Percentiles rank a stretch among this genome's conserved stretches.
phyloP scores from a whole-genome alignment of 2,329 filamentous ascomycete genomes.

The Pochonia chlamydosporia region DNA sequence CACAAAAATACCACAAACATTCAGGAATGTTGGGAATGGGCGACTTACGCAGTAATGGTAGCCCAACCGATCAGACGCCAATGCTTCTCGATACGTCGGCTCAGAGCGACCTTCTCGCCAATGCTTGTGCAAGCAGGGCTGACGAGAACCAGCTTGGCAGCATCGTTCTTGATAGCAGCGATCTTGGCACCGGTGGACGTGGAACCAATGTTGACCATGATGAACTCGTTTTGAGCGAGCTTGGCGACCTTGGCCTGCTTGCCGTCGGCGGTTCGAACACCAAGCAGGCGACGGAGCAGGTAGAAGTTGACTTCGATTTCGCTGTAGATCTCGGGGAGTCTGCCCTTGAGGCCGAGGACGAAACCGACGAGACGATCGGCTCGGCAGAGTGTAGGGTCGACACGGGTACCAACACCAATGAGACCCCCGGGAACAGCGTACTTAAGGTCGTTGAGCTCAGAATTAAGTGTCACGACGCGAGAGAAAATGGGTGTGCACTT shows the following conservation, averaged over 20 bases:
- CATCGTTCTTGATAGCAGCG: conserved; percentile 93
- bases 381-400: conserved; percentile 96
- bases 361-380: conserved; percentile 98
- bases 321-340: conserved; percentile 92
- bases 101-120: conserved; percentile 95
- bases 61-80: conserved; percentile 95
- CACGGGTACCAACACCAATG: conserved; percentile 95
- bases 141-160: conserved; percentile 88
- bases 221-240: conserved; percentile 94
- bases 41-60: conserved; percentile 63
- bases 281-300: conserved; percentile 84
- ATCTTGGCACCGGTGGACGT: conserved; percentile 98
- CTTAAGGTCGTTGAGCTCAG: conserved; percentile 96
- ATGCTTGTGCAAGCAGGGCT: conserved; percentile 94
- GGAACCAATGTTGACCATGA: conserved; percentile 99
- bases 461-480: conserved; percentile 89
- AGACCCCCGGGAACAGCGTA: conserved; percentile 96
- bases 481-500: conserved; percentile 98
- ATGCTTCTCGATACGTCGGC: conserved; percentile 97
- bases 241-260: conserved; percentile 99
- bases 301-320: conserved; percentile 99
- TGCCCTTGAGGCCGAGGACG: conserved; percentile 90
- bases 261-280: conserved; percentile 95
- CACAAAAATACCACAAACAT: no score
- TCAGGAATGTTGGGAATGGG: not conserved